Conservation (phyloP, 805 yeast genomes). For the Blastobotrys parvus region DNA sequence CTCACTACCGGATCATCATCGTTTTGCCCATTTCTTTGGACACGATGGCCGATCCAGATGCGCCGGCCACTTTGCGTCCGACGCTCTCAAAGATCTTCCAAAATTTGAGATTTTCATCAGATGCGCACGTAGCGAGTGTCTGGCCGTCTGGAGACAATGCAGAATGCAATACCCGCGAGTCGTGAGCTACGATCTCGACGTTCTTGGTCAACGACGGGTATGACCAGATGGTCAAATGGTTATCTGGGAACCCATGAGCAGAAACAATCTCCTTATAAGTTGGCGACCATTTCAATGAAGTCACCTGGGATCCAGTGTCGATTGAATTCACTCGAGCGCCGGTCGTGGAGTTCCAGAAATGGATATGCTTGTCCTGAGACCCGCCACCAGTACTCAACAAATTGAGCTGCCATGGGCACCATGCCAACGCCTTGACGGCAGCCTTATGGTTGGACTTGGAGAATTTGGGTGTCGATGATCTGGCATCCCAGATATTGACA, state of each 20-base stretch:
- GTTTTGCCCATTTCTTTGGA: constrained; percentile 41
- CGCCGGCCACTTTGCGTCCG: constrained; percentile 26
- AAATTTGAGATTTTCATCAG: constrained; percentile 92
- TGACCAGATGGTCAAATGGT: constrained; percentile 72
- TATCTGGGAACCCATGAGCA: constrained; percentile 89
- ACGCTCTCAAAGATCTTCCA: constrained; percentile 76
- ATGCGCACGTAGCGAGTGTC: constrained; percentile 88
- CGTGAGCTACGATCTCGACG: constrained; percentile 89
- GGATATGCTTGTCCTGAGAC: constrained; percentile 75
- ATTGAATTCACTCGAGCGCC: constrained; percentile 81
- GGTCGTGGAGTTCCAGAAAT: constrained; percentile 91
- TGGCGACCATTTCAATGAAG: constrained; percentile 85
- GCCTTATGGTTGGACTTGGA: constrained; percentile 78
- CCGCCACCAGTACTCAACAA: constrained; percentile 97
- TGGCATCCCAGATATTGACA: constrained; percentile 88
- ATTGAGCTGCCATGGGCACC: constrained; percentile 85
- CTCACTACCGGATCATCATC: constrained; percentile 45
- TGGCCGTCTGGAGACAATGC: constrained; percentile 84
- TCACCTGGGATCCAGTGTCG: constrained; percentile 88
- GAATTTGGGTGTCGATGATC: constrained; percentile 60
- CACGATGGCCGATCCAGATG: constrained; percentile 27
- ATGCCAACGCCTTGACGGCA: constrained; percentile 89
- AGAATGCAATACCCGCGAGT: constrained; percentile 74
- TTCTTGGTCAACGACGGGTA: constrained; percentile 81
- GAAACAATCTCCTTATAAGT: constrained; percentile 66